A percentile compares a stretch with the other conserved stretches of the same genome.
phyloP scores from a whole-genome alignment of 768 basidiomycete genomes.

The Leccinum imitatum region DNA sequence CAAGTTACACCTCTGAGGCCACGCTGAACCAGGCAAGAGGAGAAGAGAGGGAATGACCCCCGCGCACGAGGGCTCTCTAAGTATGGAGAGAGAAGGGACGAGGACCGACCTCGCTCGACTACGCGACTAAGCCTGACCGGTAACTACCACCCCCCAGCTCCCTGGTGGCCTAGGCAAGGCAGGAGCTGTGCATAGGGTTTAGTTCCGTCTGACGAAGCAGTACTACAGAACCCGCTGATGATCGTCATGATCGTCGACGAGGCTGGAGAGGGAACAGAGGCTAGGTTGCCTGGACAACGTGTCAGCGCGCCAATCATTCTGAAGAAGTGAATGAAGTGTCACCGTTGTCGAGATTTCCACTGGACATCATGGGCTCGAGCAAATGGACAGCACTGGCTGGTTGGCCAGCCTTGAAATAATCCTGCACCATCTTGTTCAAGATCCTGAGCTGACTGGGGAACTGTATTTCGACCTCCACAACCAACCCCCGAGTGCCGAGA shows the following conservation, averaged over 20 bases:
- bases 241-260: slow-evolving; percentile 59
- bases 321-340: background rate
- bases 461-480: slow-evolving; percentile 19
- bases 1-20: no score
- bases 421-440: slow-evolving; percentile 77
- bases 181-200: no score
- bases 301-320: background rate
- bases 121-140: no score
- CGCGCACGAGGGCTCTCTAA: no score
- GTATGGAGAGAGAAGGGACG: no score
- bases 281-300: slow-evolving; percentile 19
- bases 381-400: slow-evolving; percentile 64
- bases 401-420: slow-evolving; percentile 64
- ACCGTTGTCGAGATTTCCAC: slow-evolving; percentile 27
- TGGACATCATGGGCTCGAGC: slow-evolving; percentile 69
- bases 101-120: no score
- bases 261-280: slow-evolving; percentile 54
- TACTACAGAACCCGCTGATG: slow-evolving; percentile 62
- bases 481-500: slow-evolving; percentile 38
- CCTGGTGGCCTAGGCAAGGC: no score
- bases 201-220: no score
- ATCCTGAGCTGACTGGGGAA: slow-evolving; percentile 44
- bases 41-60: no score
- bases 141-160: no score
- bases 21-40: no score